These are phyloP conservation scores for Fusarium lateritium DNA, from an alignment of 2,329 filamentous ascomycete genomes.

Conservation along the genomic window DNA sequence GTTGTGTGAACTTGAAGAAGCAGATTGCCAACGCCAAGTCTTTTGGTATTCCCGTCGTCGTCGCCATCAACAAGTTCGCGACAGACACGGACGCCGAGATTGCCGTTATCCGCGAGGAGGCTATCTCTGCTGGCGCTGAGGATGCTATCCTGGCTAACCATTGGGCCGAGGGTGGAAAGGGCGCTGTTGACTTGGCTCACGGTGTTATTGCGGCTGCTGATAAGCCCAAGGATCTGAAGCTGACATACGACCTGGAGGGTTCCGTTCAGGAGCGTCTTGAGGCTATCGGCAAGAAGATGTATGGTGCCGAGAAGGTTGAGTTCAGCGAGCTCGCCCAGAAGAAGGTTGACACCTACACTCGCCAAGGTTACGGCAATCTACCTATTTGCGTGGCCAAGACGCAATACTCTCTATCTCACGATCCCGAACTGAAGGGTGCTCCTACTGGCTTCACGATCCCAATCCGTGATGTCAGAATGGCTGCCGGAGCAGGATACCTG, in stretches of 20 bases:
- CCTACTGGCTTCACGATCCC: slow-evolving; percentile 95
- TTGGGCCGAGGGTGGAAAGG: slow-evolving; percentile 95
- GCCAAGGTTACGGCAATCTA: slow-evolving; percentile 91
- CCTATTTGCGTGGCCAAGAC: slow-evolving; percentile 99
- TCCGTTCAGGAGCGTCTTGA: slow-evolving; percentile 92
- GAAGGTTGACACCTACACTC: slow-evolving; percentile 95
- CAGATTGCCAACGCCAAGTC: slow-evolving; percentile 91
- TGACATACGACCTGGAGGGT: slow-evolving; percentile 86
- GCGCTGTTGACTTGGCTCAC: slow-evolving; percentile 89
- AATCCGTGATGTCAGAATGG: slow-evolving; percentile 93
- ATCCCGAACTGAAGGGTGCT: slow-evolving; percentile 93
- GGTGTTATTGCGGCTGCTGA: slow-evolving; percentile 86
- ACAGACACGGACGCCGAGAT: slow-evolving; percentile 96
- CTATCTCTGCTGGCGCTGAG: slow-evolving; percentile 91
- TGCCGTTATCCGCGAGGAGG: slow-evolving; percentile 88
- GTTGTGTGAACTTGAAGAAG: slow-evolving; percentile 95
- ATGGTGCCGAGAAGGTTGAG: slow-evolving; percentile 89
- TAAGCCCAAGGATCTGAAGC: slow-evolving; percentile 88
- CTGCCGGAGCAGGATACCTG: slow-evolving; percentile 93
- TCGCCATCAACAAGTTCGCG: slow-evolving; percentile 96
- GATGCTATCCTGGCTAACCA: slow-evolving; percentile 96
- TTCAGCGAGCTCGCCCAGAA: slow-evolving; percentile 95
- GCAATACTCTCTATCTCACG: slow-evolving; percentile 95
- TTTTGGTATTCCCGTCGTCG: slow-evolving; percentile 94
- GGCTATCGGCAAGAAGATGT: slow-evolving; percentile 92